Evolutionary conservation across 208 protist species (phyloP), one percentile per base, ranked within the genome.

Genomic region (Crithidia brevicula): DNA sequence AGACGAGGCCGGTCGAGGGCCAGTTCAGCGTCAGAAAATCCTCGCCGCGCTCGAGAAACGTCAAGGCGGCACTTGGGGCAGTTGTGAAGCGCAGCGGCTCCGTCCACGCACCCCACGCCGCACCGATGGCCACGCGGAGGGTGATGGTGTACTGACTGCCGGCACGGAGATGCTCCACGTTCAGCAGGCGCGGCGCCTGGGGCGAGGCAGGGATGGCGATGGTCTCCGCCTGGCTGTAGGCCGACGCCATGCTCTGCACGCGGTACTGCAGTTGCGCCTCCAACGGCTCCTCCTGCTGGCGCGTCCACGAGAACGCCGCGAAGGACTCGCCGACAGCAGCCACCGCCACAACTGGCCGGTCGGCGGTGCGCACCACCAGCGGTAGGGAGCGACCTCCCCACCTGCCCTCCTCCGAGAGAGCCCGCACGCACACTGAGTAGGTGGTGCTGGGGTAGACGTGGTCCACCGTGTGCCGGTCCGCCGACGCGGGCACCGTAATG

Each of bases 31-130:
- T 89, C 50, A 97, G 78, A 66, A 92, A 95, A 74, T 95, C 84
- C 67, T 97, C 93, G n/a, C 91, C 89, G 27, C 93, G 87, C 60
- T 96, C 91, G 11, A 88, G 52, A 49, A 92, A 90, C 4, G 72
- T 80, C 20, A 96, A 47, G 0, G 69, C 51, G 8, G 72, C 67
- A 50, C 56, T 82, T 1, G 79, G 47, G 33, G 65, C 46, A 10
- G 93, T 96, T 15, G 69, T 67, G 67, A 93, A 93, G 20, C 51
- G 51, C 36, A 69, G 28, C 18, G 82, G 80, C 69, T 95, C 85
- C n/a, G 86, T 91, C 93, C 93, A 97, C 33, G 76, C 42, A 40
- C 93, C 93, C 93, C 93, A 97, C 70, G 89, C 87, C 20, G 53
- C 77, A 5, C 89, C 82, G 28, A 94, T 76, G 60, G 81, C 92